Evolutionary conservation across 768 basidiomycete species (phyloP), one percentile per base, ranked within the genome.

Genomic region (Trametes cinnabarina): DNA sequence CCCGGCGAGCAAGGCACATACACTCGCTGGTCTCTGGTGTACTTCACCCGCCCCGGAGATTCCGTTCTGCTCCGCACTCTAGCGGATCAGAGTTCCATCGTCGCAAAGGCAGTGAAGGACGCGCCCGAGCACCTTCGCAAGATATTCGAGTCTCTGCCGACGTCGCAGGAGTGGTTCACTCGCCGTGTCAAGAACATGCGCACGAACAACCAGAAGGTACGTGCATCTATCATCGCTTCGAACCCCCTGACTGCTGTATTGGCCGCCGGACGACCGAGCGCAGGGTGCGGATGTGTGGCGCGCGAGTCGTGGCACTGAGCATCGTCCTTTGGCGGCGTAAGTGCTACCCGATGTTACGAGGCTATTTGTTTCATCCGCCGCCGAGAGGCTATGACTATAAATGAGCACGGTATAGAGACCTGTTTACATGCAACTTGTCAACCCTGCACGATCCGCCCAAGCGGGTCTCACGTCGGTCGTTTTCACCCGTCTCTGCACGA

Each of bases 1-100:
- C 87, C 88, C 0, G 80, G 82, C 7, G 62, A 69, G 4, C 88
- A 90, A 68, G 74, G 73, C 0, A 66, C 72, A 5, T 66, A 76
- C 22, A 80, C 80, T 22, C 78, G 87, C n/a, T 88, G 83, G 81
- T 89, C 87, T 3, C 71, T 88, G 8, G 87, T 86, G 0, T 89
- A 80, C 70, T 88, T 90, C 71, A 83, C 79, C 0, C 78, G 88
- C 12, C 86, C 86, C 0, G 80, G 78, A n/a, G 37, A 39, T n/a
- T n/a, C 11, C 37, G 37, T 39, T n/a, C 11, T 39, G 5, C 37
- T 39, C 37, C 37, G 37, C n/a, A 15, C 37, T 4, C 37, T 39
- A 5, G n/a, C 5, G 14, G 37, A 39, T 8, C 11, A 39, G 7
- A 39, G 37, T 39, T n/a, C 37, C n/a, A 39, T 15, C 10, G 17